Conservation (phyloP, 371 early-diverging fungal genomes). For the Lichtheimia ornata region DNA sequence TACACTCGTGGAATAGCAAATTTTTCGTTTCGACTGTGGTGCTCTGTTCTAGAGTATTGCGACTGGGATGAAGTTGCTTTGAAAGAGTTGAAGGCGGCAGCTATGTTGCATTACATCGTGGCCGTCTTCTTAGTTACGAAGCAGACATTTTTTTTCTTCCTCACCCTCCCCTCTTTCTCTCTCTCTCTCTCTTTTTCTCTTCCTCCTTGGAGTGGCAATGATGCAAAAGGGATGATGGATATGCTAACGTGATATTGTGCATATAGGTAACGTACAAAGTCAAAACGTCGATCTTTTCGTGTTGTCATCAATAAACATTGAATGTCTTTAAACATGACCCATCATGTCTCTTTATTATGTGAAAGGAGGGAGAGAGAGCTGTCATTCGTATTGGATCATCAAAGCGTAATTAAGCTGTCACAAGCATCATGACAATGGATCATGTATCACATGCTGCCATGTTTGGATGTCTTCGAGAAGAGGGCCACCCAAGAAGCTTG, state of each 20-base stretch:
- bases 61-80: conserved; percentile 15
- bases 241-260: background rate
- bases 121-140: conserved; percentile 13
- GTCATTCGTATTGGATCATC: too few relatives aligned
- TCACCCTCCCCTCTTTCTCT: background rate
- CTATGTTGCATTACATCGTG: conserved; percentile 1
- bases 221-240: background rate
- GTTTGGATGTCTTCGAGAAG: too few relatives aligned
- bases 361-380: background rate
- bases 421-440: too few relatives aligned
- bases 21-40: conserved; percentile 15
- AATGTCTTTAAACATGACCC: background rate
- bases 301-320: background rate
- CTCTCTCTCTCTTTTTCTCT: conserved; percentile 1
- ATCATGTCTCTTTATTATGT: background rate
- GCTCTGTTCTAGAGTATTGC: conserved; percentile 13
- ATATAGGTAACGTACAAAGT: background rate
- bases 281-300: background rate
- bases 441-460: too few relatives aligned
- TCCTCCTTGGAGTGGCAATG: background rate
- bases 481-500: too few relatives aligned
- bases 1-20: conserved; percentile 16
- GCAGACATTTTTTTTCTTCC: conserved; percentile 8
- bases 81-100: conserved; percentile 16
- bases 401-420: too few relatives aligned